Percentiles rank a stretch among this genome's conserved stretches.
Evolutionary conservation across 192 early-diverging fungal genomes (phyloP).

Genomic region (Glomus cerebriforme): DNA sequence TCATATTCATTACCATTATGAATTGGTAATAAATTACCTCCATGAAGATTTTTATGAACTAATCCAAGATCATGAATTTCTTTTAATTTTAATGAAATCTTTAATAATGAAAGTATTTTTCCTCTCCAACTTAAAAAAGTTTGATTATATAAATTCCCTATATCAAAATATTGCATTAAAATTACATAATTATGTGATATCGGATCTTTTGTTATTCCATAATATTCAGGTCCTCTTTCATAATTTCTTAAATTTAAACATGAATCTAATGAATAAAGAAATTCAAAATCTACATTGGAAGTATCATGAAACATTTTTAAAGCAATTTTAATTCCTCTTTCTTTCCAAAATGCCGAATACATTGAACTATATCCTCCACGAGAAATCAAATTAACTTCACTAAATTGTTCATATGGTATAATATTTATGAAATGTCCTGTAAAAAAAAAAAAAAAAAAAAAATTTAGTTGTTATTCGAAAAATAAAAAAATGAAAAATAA

Average conservation of each 20-base stretch:
- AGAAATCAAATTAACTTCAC: not conserved
- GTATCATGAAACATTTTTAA: not conserved
- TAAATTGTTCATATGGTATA: constrained; percentile 19
- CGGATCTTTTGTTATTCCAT: constrained; percentile 7
- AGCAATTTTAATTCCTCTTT: not conserved
- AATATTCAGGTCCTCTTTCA: not conserved
- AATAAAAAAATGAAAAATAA: too few species aligned
- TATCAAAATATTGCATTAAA: not conserved
- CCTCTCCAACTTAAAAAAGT: not conserved
- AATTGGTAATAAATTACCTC: not conserved
- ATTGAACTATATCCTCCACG: constrained; percentile 2
- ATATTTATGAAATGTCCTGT: not conserved
- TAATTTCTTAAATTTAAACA: not conserved
- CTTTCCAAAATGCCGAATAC: not conserved
- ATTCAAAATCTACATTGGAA: not conserved
- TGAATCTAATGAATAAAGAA: not conserved
- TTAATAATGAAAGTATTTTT: not conserved
- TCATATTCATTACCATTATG: not conserved
- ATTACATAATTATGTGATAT: not conserved
- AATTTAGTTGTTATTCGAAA: not conserved
- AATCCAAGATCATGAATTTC: not conserved
- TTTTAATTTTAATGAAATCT: not conserved
- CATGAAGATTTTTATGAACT: constrained; percentile 7
- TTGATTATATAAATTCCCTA: not conserved
- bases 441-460: not conserved